Evolutionary conservation across 305 asterid species (phyloP), one percentile per base, ranked within the genome.

Genomic region (Fraxinus paxiana): DNA sequence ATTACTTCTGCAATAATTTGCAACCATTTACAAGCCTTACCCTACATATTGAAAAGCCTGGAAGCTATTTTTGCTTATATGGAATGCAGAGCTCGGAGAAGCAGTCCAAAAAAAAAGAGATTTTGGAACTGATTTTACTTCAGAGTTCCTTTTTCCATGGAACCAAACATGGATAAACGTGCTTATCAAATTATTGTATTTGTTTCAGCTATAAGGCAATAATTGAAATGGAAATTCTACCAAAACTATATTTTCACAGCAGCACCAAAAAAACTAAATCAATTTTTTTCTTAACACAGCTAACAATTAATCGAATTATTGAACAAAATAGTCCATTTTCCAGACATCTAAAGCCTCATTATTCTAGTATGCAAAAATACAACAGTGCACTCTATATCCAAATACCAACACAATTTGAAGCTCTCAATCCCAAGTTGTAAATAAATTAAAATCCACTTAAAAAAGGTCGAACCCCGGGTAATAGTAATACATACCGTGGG

Each of bases 401-500:
- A 43, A 20, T 79, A 48, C 69, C 79, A 72, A 31, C 38, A 13
- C 18, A 56, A 17, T 77, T 38, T 20, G 75, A 51, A 61, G 17
- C 18, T 82, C 83, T n/a, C 24, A 48, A 41, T 33, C 79, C 48
- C 81, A 24, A 54, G 12, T 4, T 3, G 8, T 51, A 73, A 26
- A 65, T 51, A 20, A 35, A 35, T 5, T 13, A 70, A 71, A 72
- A 74, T 13, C 79, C 5, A 48, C 3, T 6, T 43, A 75, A 37
- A 43, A 9, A 2, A 24, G 9, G 5, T 30, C 48, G 17, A 18
- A 77, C 46, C 10, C 28, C 46, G 0, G 15, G 75, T 46, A 80
- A 73, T 38, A 65, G 75, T 56, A 63, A 37, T 0, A 70, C 85
- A 24, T 81, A 91, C 97, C 94, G 92, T 92, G 33, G 33, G n/a